These are phyloP conservation scores for Nyctanthes arbortristis DNA, from an alignment of 257 asterid species.

Conservation along the genomic window DNA sequence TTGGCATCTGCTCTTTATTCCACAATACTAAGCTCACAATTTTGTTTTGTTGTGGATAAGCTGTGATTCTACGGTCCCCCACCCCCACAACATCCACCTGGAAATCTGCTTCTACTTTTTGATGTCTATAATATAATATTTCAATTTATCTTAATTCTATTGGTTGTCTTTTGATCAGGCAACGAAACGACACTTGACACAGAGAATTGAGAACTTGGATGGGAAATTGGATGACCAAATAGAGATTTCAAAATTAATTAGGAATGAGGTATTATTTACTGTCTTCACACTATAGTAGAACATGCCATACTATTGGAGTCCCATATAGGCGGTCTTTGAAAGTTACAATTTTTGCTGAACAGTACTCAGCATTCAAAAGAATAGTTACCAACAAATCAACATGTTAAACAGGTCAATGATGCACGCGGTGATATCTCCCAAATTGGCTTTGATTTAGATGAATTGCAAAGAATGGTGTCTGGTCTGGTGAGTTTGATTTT, in stretches of 20 bases:
- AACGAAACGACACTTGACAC: conserved; percentile 83
- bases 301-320: background rate
- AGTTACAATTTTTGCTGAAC: background rate
- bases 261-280: conserved; percentile 54
- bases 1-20: background rate
- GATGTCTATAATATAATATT: conserved; percentile 19
- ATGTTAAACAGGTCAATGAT: conserved; percentile 56
- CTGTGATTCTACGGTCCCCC: background rate
- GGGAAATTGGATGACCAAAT: conserved; percentile 90
- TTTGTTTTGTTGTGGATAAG: background rate
- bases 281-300: background rate
- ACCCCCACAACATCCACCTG: too few species aligned
- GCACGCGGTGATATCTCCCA: conserved; percentile 65
- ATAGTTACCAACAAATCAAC: conserved; percentile 13
- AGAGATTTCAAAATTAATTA: conserved; percentile 70
- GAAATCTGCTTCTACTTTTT: background rate
- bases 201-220: conserved; percentile 88
- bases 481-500: conserved; percentile 61
- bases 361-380: conserved; percentile 6
- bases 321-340: background rate
- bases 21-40: background rate
- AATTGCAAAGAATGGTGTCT: conserved; percentile 55
- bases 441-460: conserved; percentile 56
- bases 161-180: conserved; percentile 45
- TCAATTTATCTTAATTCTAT: conserved; percentile 15